Conservation (phyloP, 208 protist genomes). For the Leishmania aethiopica region DNA sequence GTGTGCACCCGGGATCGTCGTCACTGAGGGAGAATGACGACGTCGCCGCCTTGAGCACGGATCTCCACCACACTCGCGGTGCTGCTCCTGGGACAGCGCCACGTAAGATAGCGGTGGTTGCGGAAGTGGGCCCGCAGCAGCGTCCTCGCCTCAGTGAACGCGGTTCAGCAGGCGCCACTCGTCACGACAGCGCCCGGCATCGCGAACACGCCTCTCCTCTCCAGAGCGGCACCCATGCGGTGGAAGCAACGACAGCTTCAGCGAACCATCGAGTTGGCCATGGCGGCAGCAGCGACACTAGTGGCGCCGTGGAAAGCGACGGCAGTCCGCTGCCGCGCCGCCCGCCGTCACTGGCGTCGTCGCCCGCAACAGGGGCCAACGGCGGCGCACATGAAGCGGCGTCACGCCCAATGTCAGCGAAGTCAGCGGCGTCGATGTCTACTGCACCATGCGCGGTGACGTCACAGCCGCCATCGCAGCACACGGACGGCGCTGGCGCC, state of each 20-base stretch:
- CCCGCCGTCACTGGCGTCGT: neutral
- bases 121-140: neutral
- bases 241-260: neutral
- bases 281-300: neutral
- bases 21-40: neutral
- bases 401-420: neutral
- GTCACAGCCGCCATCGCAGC: neutral
- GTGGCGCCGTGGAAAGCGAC: neutral
- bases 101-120: neutral
- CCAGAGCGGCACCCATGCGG: neutral
- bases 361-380: neutral
- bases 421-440: neutral
- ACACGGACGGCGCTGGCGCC: neutral
- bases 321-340: constrained; percentile 5
- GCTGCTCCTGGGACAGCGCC: neutral
- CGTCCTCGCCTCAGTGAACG: neutral
- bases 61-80: neutral
- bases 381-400: neutral
- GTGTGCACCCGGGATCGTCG: neutral
- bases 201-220: neutral
- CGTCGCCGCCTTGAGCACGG: neutral
- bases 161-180: neutral
- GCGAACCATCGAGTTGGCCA: neutral
- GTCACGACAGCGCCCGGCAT: neutral
- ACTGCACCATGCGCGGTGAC: neutral